These are phyloP conservation scores for Ophiorrhiza pumila DNA, from an alignment of 257 asterid species.

Conservation along the genomic window DNA sequence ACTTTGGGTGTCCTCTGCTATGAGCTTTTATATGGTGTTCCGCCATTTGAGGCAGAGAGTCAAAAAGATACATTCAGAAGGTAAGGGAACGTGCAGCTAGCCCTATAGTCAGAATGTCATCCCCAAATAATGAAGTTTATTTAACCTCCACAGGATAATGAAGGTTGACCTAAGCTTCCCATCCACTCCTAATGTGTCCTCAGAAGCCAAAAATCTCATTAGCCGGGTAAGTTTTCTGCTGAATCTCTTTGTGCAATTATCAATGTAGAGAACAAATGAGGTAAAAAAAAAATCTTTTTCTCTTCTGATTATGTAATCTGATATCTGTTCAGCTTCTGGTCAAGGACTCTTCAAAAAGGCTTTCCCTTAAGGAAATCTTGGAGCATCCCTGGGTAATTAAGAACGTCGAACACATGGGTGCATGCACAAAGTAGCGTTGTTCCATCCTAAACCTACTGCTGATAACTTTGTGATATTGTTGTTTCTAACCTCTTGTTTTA, in stretches of 20 bases:
- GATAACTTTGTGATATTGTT: not conserved
- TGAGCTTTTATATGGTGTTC: slow-evolving; percentile 77
- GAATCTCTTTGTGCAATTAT: not conserved
- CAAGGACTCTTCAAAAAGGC: slow-evolving; percentile 80
- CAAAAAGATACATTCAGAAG: slow-evolving; percentile 77
- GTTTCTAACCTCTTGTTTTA: not conserved
- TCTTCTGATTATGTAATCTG: slow-evolving; percentile 19
- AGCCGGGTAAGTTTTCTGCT: slow-evolving; percentile 45
- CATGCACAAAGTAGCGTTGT: slow-evolving; percentile 32
- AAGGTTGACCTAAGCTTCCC: slow-evolving; percentile 91
- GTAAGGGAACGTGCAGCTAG: slow-evolving; percentile 27
- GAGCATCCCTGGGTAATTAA: slow-evolving; percentile 81
- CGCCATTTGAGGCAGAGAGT: slow-evolving; percentile 92
- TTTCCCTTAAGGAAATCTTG: slow-evolving; percentile 70
- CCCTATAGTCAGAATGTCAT: slow-evolving; percentile 2
- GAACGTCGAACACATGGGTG: slow-evolving; percentile 50
- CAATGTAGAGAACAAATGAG: not conserved
- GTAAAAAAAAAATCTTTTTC: not conserved
- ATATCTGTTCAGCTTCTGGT: slow-evolving; percentile 71
- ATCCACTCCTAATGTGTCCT: slow-evolving; percentile 49
- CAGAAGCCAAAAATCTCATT: slow-evolving; percentile 76
- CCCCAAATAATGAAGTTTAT: slow-evolving; percentile 7
- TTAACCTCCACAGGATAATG: slow-evolving; percentile 55
- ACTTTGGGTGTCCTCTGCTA: slow-evolving; percentile 85
- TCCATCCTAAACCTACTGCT: not conserved